A percentile compares a stretch with the other conserved stretches of the same genome.
Conservation (phyloP, 805 yeast genomes). For the Kodamaea nitidulidarum region DNA sequence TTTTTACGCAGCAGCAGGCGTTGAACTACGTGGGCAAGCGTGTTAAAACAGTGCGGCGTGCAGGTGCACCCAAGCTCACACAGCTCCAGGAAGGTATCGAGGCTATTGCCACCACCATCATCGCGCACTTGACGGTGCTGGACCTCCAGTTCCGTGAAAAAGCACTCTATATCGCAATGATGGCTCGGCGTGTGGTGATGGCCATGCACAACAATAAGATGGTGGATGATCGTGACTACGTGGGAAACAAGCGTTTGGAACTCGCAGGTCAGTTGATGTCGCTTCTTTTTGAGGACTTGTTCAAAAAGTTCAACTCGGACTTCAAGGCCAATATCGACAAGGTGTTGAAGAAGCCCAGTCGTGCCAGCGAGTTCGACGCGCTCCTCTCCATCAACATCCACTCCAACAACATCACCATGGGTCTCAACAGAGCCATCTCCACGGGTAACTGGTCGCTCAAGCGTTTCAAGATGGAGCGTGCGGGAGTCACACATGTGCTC, state of each 20-base stretch:
- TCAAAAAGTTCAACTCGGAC: slow-evolving; percentile 92
- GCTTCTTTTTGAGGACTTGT: slow-evolving; percentile 89
- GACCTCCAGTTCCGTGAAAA: slow-evolving; percentile 88
- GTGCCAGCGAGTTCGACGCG: slow-evolving; percentile 95
- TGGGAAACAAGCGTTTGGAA: slow-evolving; percentile 95
- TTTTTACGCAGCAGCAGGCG: slow-evolving; percentile 91
- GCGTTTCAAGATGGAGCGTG: slow-evolving; percentile 99
- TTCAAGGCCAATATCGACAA: slow-evolving; percentile 94
- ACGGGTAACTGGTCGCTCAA: slow-evolving; percentile 99
- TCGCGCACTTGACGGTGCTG: slow-evolving; percentile 87
- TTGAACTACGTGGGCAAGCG: slow-evolving; percentile 84
- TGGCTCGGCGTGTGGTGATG: slow-evolving; percentile 95
- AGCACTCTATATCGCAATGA: slow-evolving; percentile 89
- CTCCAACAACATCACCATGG: slow-evolving; percentile 89
- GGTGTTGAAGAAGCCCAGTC: slow-evolving; percentile 85
- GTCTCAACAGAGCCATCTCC: slow-evolving; percentile 92
- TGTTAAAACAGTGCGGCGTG: slow-evolving; percentile 88
- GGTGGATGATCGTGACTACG: slow-evolving; percentile 99
- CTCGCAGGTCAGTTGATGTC: slow-evolving; percentile 97
- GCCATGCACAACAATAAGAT: slow-evolving; percentile 89
- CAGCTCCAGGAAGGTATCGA: slow-evolving; percentile 92
- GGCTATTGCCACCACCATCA: slow-evolving; percentile 91
- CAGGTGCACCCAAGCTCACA: slow-evolving; percentile 74
- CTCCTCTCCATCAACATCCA: slow-evolving; percentile 83
- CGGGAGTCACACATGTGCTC: slow-evolving; percentile 96